Base-by-base conservation (phyloP, 495 filamentous ascomycete species). In the Xylaria telfairii region DNA sequence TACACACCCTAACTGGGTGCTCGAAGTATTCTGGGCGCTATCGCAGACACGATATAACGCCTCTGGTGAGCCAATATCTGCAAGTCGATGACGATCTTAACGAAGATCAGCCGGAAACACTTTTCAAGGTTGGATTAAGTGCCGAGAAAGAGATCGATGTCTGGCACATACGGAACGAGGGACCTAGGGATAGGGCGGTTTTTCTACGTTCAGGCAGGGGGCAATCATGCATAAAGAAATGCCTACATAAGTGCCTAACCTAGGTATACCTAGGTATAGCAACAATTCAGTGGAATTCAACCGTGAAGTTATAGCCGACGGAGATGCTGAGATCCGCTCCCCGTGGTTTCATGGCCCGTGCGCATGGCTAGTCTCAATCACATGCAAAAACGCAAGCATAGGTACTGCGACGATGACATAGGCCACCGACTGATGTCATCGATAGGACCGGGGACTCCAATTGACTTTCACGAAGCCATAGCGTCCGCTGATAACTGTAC, bases 361-460 rank as follows among this genome's bases (percentile, higher is more conserved):
- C 63, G 28, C n/a, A n/a, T 28, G 1, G 15, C 13, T 54, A 47
- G 41, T 44, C 63, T 32, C 46, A 54, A 42, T 66, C 63, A 66
- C 63, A 66, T 66, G 63, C 46, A 19, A 66, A 44, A 47, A 66
- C 47, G 41, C 9, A 12, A 44, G 30, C 32, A n/a, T n/a, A n/a
- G n/a, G 5, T 24, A 24, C 17, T 26, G 32, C 4, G 26, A 61
- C 34, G n/a, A 42, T 61, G 57, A 61, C 57, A 61, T 61, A 61
- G 37, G 4, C 17, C 37, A 17, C 37, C 21, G 21, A 21, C 13
- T 66, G 64, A 66, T 66, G 64, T 66, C 64, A 66, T 66, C 4
- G 30, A 37, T 53, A 32, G 42, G 61, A 34, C 42, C 32, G 21
- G 63, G 47, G 47, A 0, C 19, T 4, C 7, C 47, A 39, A 39